Percentiles rank a stretch among this genome's conserved stretches.
Evolutionary conservation across 345 rosid genomes (phyloP).

Genomic region (Euphorbia peplus): DNA sequence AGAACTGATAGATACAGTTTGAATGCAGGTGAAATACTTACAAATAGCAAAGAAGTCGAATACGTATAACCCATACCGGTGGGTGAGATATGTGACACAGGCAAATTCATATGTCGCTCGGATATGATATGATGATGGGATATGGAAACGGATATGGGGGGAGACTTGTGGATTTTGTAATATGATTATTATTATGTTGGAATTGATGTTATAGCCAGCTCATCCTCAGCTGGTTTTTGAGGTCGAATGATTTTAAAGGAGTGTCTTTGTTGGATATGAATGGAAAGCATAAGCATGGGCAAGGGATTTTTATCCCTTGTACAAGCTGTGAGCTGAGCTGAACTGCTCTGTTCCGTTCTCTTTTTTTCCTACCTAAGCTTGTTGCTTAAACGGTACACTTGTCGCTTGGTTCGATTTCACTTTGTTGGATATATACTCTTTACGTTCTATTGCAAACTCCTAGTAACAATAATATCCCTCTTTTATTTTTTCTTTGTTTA

Average conservation of each 20-base stretch:
- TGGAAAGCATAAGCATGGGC: background rate
- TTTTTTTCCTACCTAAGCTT: too few relatives aligned
- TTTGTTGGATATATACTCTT: too few relatives aligned
- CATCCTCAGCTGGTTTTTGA: background rate
- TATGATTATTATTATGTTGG: background rate
- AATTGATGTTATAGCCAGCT: background rate
- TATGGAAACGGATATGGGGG: background rate
- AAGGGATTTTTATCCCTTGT: background rate
- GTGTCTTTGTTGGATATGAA: background rate
- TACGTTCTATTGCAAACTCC: too few relatives aligned
- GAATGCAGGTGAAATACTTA: slow-evolving; percentile 92
- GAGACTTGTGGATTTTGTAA: background rate
- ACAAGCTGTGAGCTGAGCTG: too few relatives aligned
- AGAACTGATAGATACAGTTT: too few relatives aligned
- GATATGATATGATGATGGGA: slow-evolving; percentile 17
- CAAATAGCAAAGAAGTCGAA: slow-evolving; percentile 94
- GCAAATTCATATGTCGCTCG: slow-evolving; percentile 97
- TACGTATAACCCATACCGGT: slow-evolving; percentile 79
- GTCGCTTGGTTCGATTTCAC: too few relatives aligned
- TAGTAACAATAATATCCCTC: too few relatives aligned
- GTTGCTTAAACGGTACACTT: too few relatives aligned
- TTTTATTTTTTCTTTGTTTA: too few relatives aligned
- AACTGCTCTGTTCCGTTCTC: too few relatives aligned
- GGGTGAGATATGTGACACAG: slow-evolving; percentile 99
- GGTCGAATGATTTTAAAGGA: background rate